A percentile compares a stretch with the other conserved stretches of the same genome.
phyloP scores from a whole-genome alignment of 2,329 filamentous ascomycete genomes.

The Drechslerella coelobrocha region DNA sequence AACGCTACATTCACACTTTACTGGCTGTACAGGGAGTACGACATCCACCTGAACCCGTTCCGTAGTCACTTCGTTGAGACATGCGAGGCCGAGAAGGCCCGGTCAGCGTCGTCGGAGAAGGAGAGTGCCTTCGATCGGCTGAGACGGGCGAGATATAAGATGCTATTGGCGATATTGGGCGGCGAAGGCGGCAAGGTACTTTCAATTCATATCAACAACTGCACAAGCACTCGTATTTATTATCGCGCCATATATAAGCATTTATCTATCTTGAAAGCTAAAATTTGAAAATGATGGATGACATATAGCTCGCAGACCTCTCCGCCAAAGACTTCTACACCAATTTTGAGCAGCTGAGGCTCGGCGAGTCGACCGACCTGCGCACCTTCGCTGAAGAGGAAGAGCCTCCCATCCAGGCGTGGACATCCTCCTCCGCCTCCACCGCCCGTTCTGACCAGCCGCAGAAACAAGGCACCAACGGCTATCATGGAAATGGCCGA shows the following conservation, averaged over 20 bases:
- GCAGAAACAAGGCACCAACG: constrained; percentile 20
- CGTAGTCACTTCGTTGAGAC: constrained; percentile 53
- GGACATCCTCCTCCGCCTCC: constrained; percentile 1
- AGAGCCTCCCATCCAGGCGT: constrained; percentile 26
- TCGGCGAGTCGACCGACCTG: constrained; percentile 46
- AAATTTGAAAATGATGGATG: constrained; percentile 3
- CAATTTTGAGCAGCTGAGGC: constrained; percentile 35
- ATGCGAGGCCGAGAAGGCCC: constrained; percentile 47
- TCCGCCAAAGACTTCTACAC: constrained; percentile 45
- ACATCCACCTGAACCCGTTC: constrained; percentile 53
- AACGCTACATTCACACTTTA: constrained; percentile 55
- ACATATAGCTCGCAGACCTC: constrained; percentile 36
- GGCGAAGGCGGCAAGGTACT: constrained; percentile 47
- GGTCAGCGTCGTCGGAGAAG: constrained; percentile 25
- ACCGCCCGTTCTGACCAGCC: constrained; percentile 2
- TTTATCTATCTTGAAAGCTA: no score
- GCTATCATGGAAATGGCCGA: constrained; percentile 26
- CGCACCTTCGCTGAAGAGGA: constrained; percentile 44
- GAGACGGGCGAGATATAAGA: constrained; percentile 45
- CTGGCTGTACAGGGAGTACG: constrained; percentile 53
- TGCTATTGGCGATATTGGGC: constrained; percentile 44
- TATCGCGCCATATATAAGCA: no score
- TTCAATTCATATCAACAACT: no score
- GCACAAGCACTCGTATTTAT: no score
- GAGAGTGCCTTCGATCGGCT: constrained; percentile 34